Evolutionary conservation across 441 rosid genomes (phyloP), one percentile per base, ranked within the genome.

Genomic region (Croton laevigatus): DNA sequence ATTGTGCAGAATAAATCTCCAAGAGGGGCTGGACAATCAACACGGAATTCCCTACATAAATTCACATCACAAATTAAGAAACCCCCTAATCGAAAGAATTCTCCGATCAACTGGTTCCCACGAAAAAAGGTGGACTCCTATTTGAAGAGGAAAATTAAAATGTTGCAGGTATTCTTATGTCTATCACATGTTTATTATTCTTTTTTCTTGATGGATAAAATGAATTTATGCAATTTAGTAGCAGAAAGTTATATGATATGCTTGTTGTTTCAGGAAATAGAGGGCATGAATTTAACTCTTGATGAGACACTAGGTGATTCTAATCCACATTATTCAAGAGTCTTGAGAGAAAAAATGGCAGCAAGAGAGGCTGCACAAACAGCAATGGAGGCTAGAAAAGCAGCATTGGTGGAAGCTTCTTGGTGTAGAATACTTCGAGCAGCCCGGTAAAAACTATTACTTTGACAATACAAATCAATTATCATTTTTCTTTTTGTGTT

Each of bases 361-460:
- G 96, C 91, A 37, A 85, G 86, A 78, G 98, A 90, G 70, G 96
- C 98, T 79, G 97, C 97, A 58, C 73, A 88, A 52, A 80, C 73
- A 48, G 99, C 95, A 66, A 88, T 88, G 88, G 96, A 89, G 77
- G 93, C 96, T 61, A 87, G 91, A 16, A 94, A 89, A 76, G 97
- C 94, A 76, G 97, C 96, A 53, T 48, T 92, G 71, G 94, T 90
- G 58, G 97, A 94, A 84, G 93, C 94, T 55, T 92, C 99, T 68
- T 92, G 98, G 98, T 88, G 90, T 81, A 82, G 90, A 71, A 88
- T 90, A 78, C 96, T 94, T 66, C 77, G 78, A 73, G 97, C 96
- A 59, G 96, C 99, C 67, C 85, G 97, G 98, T 94, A 81, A 67
- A 9, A 78, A 57, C 23, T 20, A 44, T 5, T 52, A 38, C 38